phyloP scores from a whole-genome alignment of 768 basidiomycete genomes.

The Multifurca ochricompacta region DNA sequence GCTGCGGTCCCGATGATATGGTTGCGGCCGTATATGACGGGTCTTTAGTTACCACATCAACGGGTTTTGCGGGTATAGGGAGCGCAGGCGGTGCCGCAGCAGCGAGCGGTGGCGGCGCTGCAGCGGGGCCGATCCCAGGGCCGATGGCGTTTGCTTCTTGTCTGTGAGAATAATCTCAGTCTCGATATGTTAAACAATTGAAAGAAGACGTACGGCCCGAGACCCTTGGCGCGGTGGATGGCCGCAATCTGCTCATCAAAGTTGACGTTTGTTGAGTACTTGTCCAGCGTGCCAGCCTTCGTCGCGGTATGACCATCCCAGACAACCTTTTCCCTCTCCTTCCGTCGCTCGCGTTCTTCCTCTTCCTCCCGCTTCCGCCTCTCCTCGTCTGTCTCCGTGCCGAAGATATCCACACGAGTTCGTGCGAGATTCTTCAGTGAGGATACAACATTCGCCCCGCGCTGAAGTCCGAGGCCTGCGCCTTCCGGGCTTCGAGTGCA shows the following conservation, averaged over 20 bases:
- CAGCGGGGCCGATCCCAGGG: slow-evolving; percentile 78
- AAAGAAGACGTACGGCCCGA: slow-evolving; percentile 60
- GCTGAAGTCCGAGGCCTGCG: slow-evolving; percentile 82
- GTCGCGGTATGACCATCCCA: slow-evolving; percentile 99
- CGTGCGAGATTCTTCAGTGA: slow-evolving; percentile 90
- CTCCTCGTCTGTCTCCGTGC: slow-evolving; percentile 89
- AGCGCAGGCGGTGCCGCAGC: slow-evolving; percentile 63
- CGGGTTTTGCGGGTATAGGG: slow-evolving; percentile 55
- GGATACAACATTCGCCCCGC: slow-evolving; percentile 88
- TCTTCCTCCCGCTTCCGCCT: slow-evolving; percentile 81
- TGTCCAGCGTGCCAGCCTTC: slow-evolving; percentile 85
- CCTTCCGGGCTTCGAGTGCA: slow-evolving; percentile 79
- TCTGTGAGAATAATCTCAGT: slow-evolving; percentile 30
- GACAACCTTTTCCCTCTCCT: slow-evolving; percentile 89
- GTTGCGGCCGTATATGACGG: slow-evolving; percentile 74
- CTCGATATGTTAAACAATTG: slow-evolving; percentile 3
- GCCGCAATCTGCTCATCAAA: slow-evolving; percentile 98
- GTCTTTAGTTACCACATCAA: slow-evolving; percentile 34
- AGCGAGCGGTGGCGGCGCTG: slow-evolving; percentile 56
- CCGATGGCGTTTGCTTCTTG: slow-evolving; percentile 77
- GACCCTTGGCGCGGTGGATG: slow-evolving; percentile 87
- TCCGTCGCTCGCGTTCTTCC: slow-evolving; percentile 69
- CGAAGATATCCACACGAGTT: slow-evolving; percentile 97
- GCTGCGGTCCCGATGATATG: slow-evolving; percentile 87
- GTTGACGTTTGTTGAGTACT: slow-evolving; percentile 88